Evolutionary conservation across 192 early-diverging fungal species (phyloP).

Genomic region (Haplosporangium gracile): DNA sequence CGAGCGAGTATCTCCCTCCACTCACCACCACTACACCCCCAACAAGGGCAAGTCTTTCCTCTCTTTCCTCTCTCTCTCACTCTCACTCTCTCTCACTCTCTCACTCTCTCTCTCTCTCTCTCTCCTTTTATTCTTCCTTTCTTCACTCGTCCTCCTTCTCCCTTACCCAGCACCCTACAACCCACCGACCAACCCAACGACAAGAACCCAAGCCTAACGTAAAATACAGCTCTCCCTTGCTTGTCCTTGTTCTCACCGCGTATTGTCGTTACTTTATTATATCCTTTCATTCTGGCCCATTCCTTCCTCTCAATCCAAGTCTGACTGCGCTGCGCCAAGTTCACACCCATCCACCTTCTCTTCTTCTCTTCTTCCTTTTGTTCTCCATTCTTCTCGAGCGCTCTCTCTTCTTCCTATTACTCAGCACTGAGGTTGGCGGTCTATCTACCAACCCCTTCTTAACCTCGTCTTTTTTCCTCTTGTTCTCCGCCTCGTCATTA

Average conservation of each 20-base stretch:
- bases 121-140: background rate
- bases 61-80: too few relatives aligned
- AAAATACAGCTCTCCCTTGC: background rate
- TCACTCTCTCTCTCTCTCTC: background rate
- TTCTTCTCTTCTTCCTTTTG: background rate
- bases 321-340: constrained; percentile 1
- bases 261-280: background rate
- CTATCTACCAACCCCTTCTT: background rate
- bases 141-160: background rate
- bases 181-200: background rate
- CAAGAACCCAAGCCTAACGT: background rate
- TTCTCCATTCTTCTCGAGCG: background rate
- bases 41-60: background rate
- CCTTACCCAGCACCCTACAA: too few relatives aligned
- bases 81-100: too few relatives aligned
- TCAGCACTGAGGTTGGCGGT: background rate
- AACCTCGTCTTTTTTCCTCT: background rate
- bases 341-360: background rate
- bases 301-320: background rate
- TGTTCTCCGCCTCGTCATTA: background rate
- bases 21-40: background rate
- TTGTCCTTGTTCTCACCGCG: background rate
- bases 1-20: background rate
- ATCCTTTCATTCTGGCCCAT: background rate
- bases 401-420: background rate